phyloP scores from a whole-genome alignment of 2,329 filamentous ascomycete genomes.

The Penicillium polonicum region DNA sequence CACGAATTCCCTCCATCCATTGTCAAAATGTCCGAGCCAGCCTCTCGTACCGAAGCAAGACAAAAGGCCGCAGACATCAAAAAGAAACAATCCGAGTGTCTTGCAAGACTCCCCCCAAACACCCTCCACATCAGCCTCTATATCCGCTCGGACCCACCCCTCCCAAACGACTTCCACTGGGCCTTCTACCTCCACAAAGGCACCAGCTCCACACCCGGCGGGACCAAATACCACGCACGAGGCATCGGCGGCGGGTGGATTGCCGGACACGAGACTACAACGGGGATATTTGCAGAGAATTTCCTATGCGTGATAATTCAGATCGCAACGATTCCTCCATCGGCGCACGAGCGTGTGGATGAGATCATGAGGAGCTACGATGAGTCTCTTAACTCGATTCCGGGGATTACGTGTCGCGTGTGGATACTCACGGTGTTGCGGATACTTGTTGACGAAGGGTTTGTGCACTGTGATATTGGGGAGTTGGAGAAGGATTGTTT shows the following conservation, averaged over 20 bases:
- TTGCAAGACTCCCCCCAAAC: background rate
- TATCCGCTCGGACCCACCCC: conserved; percentile 4
- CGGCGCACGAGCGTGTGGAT: background rate
- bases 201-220: background rate
- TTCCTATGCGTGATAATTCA: conserved; percentile 1
- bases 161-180: conserved; percentile 15
- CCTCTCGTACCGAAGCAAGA: background rate
- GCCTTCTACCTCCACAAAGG: conserved; percentile 11
- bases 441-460: too few species aligned
- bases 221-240: conserved; percentile 10
- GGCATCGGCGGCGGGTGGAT: conserved; percentile 5
- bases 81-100: background rate
- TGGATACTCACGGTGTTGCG: too few species aligned
- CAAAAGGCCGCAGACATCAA: background rate
- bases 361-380: conserved; percentile 3
- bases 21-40: background rate
- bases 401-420: too few species aligned
- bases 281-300: background rate
- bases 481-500: too few species aligned
- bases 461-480: too few species aligned
- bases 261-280: conserved; percentile 13
- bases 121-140: conserved; percentile 4
- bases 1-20: background rate
- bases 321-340: background rate
- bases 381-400: too few species aligned